Evolutionary conservation across 2,329 filamentous ascomycete genomes (phyloP).

Genomic region (Xylariaceae sp.): DNA sequence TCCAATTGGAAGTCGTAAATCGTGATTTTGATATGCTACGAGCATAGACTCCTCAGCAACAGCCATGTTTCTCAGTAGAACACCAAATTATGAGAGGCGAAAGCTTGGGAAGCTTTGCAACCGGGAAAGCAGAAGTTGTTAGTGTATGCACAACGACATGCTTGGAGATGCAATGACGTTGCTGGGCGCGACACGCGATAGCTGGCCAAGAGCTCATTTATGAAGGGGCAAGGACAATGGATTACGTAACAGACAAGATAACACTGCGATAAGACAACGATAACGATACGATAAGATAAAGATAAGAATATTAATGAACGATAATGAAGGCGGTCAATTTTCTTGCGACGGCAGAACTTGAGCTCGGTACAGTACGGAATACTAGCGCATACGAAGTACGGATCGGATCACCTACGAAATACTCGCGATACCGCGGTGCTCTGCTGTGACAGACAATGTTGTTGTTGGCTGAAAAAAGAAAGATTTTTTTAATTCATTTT

Average conservation of each 20-base stretch:
- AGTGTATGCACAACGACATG: neutral
- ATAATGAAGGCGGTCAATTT: slow-evolving; percentile 29
- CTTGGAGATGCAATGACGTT: neutral
- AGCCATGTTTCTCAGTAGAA: neutral
- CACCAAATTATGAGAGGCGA: neutral
- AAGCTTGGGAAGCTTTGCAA: neutral
- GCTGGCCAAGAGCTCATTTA: neutral
- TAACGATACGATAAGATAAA: neutral
- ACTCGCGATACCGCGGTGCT: too few species aligned
- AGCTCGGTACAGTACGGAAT: neutral
- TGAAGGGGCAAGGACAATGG: neutral
- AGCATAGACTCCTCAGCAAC: neutral
- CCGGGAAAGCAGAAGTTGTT: neutral
- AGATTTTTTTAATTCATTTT: neutral
- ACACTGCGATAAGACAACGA: neutral
- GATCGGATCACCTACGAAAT: too few species aligned
- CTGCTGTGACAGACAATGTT: neutral
- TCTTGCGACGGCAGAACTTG: slow-evolving; percentile 27
- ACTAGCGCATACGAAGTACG: neutral
- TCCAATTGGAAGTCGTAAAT: neutral
- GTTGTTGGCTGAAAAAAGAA: neutral
- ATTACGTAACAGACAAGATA: neutral
- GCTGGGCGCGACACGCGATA: neutral
- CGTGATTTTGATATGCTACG: neutral
- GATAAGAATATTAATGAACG: slow-evolving; percentile 4